Evolutionary conservation across 2,329 filamentous ascomycete genomes (phyloP), one percentile per base, ranked within the genome.

Genomic region (Fusarium nanum): DNA sequence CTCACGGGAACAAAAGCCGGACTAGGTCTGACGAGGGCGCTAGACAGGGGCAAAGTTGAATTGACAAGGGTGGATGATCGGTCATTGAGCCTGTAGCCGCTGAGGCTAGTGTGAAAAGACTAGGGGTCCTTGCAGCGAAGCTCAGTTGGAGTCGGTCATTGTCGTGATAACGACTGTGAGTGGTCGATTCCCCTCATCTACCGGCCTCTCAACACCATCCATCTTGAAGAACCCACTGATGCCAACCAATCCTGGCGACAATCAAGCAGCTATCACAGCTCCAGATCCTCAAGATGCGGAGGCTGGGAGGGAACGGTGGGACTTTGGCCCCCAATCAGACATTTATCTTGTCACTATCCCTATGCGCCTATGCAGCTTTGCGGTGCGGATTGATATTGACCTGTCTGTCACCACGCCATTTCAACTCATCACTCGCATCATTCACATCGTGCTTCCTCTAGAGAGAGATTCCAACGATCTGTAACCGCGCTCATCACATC

Each of bases 401-500:
- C 23, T 46, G 44, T 46, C 44, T 12, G 23, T 46, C 44, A 28
- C 45, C 32, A 18, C 14, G 32, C 32, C 32, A 34, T 34, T 18
- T 18, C 32, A 34, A 34, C 16, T 34, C 16, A 18, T 34, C 32
- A 34, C 32, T 34, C 32, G 32, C 32, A 34, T 34, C 32, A 34
- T 34, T 34, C 32, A 18, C 32, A 18, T 34, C 32, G 32, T 34
- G 32, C 32, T 18, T 34, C 32, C 32, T 34, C 32, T 34, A 34
- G 32, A 50, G 10, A 47, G 18, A 13, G 28, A 47, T 56, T 23
- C 32, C 23, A 23, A 12, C 18, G 23, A 56, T 49, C 34, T 53
- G 46, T 64, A 67, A 44, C 65, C 63, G 63, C 66, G 48, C 63
- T 18, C 16, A 48, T 63, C 25, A 42, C 49, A 41, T 57, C 60